Evolutionary conservation across 2,329 filamentous ascomycete genomes (phyloP).

Genomic region (Monosporascus sp.): DNA sequence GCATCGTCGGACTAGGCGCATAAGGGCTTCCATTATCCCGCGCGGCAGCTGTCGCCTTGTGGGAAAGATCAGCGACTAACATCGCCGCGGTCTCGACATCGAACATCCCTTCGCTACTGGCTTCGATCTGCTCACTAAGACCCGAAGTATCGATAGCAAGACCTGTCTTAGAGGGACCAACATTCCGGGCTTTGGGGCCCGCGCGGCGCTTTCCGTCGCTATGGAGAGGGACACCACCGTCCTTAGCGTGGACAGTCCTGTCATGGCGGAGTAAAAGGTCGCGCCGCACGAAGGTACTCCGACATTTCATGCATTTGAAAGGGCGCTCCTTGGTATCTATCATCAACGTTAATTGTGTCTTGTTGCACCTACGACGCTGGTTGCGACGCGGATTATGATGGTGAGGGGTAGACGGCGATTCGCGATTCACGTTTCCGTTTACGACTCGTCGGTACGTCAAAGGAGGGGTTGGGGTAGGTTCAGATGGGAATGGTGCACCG

Average conservation of each 20-base stretch:
- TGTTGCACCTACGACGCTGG: constrained; percentile 18
- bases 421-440: not conserved
- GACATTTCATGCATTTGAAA: constrained; percentile 97
- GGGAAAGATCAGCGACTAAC: constrained; percentile 96
- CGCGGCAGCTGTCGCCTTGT: constrained; percentile 78
- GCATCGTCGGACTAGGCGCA: constrained; percentile 56
- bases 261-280: constrained; percentile 96
- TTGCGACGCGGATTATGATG: constrained; percentile 13
- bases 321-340: constrained; percentile 96
- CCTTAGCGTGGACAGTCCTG: constrained; percentile 96
- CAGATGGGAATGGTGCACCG: constrained; percentile 4
- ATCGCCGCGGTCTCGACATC: constrained; percentile 97
- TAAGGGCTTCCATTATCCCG: constrained; percentile 52
- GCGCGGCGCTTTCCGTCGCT: constrained; percentile 88
- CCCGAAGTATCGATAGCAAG: constrained; percentile 80
- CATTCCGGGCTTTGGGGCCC: constrained; percentile 61
- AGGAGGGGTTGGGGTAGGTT: constrained; percentile 19
- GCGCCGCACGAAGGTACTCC: constrained; percentile 96
- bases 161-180: constrained; percentile 68
- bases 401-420: constrained; percentile 5
- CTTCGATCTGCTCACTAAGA: constrained; percentile 82
- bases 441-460: not conserved
- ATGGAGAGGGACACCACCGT: constrained; percentile 88
- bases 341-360: constrained; percentile 3
- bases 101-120: constrained; percentile 83